A percentile compares a stretch with the other conserved stretches of the same genome.
phyloP scores from a whole-genome alignment of 2,329 filamentous ascomycete species.

The Lecanicillium sp. region DNA sequence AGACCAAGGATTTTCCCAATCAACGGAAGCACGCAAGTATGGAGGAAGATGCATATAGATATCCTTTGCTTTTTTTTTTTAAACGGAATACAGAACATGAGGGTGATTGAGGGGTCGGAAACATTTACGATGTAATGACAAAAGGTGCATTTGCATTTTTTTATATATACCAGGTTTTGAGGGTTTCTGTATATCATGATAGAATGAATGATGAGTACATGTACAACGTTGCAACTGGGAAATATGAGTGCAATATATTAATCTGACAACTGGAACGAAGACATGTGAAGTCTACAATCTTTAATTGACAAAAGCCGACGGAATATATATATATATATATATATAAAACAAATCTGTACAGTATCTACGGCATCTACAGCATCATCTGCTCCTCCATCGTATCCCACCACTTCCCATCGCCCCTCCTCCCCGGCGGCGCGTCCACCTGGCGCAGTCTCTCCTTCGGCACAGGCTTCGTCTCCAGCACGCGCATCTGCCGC shows the following conservation, averaged over 20 bases:
- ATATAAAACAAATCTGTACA: too few species aligned
- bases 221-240: background rate
- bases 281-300: too few species aligned
- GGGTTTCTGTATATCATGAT: background rate
- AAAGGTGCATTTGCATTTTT: background rate
- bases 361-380: conserved; percentile 16
- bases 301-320: too few species aligned
- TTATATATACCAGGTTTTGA: background rate
- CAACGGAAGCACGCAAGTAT: too few species aligned
- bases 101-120: too few species aligned
- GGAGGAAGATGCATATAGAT: too few species aligned
- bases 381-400: conserved; percentile 26
- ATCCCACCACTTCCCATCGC: conserved; percentile 24
- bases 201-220: background rate
- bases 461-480: conserved; percentile 22
- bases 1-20: background rate
- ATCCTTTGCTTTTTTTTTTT: background rate
- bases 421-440: background rate
- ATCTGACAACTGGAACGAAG: too few species aligned
- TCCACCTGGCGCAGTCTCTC: background rate
- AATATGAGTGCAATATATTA: too few species aligned
- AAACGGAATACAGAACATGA: conserved; percentile 2
- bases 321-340: too few species aligned
- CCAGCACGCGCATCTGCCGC: conserved; percentile 19
- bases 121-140: too few species aligned